Evolutionary conservation across 208 protist genomes (phyloP).

Genomic region (Herpetomonas samuelpessoai): DNA sequence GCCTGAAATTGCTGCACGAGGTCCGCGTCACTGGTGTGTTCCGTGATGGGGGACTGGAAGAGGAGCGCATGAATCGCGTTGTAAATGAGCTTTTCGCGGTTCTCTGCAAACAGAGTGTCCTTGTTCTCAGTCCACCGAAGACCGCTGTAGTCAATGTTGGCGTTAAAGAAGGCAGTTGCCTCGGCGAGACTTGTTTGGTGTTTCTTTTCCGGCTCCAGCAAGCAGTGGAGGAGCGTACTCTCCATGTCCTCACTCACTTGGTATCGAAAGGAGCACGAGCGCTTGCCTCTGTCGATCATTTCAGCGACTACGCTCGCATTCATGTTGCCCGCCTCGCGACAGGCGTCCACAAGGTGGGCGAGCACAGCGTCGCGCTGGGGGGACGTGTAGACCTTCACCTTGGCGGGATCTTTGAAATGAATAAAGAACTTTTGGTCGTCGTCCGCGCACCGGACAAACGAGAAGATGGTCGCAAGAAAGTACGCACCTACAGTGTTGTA

Average conservation of each 20-base stretch:
- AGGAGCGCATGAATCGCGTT: conserved; percentile 65
- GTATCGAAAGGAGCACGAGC: conserved; percentile 50
- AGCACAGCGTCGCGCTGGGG: conserved; percentile 83
- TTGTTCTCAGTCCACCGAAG: conserved; percentile 84
- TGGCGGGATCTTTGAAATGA: conserved; percentile 64
- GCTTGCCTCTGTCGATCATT: conserved; percentile 54
- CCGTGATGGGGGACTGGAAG: conserved; percentile 37
- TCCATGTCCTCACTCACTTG: conserved; percentile 82
- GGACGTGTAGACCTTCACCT: conserved; percentile 78
- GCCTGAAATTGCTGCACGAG: conserved; percentile 72
- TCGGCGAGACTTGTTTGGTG: conserved; percentile 14
- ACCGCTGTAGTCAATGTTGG: conserved; percentile 89
- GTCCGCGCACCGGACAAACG: conserved; percentile 73
- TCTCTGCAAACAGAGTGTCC: conserved; percentile 90
- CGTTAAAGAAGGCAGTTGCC: conserved; percentile 85
- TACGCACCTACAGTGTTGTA: conserved; percentile 79
- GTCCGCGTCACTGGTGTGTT: conserved; percentile 17
- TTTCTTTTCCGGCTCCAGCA: conserved; percentile 25
- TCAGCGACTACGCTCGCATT: conserved; percentile 60
- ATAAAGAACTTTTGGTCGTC: conserved; percentile 86
- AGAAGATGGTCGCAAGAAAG: conserved; percentile 63
- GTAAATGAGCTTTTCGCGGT: conserved; percentile 87
- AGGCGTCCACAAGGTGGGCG: conserved; percentile 79
- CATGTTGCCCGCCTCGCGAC: conserved; percentile 63
- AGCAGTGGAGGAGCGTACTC: conserved; percentile 67